Evolutionary conservation across 805 yeast species (phyloP), one percentile per base, ranked within the genome.

Genomic region (Lipomyces sp.): DNA sequence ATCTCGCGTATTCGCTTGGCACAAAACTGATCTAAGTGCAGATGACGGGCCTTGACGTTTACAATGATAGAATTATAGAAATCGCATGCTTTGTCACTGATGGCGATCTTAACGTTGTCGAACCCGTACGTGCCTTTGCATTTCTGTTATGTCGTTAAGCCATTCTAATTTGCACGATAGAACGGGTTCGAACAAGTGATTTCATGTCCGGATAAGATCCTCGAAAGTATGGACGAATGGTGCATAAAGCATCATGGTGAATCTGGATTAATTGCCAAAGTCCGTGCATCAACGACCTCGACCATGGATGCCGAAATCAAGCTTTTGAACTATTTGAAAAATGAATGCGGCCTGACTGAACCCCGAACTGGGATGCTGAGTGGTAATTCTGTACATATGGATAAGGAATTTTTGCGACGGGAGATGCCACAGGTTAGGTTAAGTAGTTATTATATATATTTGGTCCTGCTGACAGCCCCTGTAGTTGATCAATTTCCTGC

Each of bases 321-420:
- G 69, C 78, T 95, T 60, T 75, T 87, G 60, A 80, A 73, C 4
- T 94, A 91, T 73, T 78, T 95, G 60, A 75, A 82, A 71, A 80
- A 80, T 69, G 85, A 81, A 71, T 56, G 64, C 56, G 67, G 65
- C 30, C 81, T 90, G 8, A 84, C 85, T 2, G 79, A 79, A 15
- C 79, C 80, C 10, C 80, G 86, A 1, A 78, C 80, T 24, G 98
- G 92, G 1, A 78, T 95, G 0, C 77, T 95, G 63, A 97, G 96
- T 0, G 99, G 99, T 1, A 95, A 94, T 72, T 85, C 97, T 0
- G 87, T 95, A 24, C 98, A 95, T 77, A 88, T 91, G 87, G 99
- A 95, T 76, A 84, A 92, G 65, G 82, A 89, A 60, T 95, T 94
- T 77, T 84, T 95, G 89, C 80, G 86, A 75, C 82, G 85, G 62